Evolutionary conservation across 2,329 filamentous ascomycete species (phyloP).

Genomic region (Hypoxylon sp.): DNA sequence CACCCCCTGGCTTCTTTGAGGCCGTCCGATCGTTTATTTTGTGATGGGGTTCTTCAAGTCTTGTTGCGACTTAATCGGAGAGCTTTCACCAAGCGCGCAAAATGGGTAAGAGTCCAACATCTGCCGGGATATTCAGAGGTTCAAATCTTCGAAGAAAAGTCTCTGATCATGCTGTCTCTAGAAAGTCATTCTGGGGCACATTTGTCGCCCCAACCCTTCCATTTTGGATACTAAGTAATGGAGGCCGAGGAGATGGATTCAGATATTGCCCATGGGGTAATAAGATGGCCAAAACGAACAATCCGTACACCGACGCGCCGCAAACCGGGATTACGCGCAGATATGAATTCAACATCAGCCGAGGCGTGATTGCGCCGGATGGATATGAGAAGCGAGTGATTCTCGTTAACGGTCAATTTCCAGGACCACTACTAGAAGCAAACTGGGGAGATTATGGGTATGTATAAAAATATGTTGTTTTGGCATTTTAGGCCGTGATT

Average conservation of each 20-base stretch:
- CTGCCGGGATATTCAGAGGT: background rate
- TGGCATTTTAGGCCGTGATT: background rate
- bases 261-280: slow-evolving; percentile 64
- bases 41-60: slow-evolving; percentile 48
- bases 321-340: slow-evolving; percentile 68
- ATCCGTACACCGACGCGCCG: slow-evolving; percentile 66
- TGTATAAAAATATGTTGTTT: background rate
- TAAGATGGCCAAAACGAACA: slow-evolving; percentile 59
- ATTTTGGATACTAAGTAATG: slow-evolving; percentile 45
- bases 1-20: slow-evolving; percentile 42
- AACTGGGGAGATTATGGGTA: slow-evolving; percentile 60
- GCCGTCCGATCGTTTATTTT: slow-evolving; percentile 49
- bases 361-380: slow-evolving; percentile 68
- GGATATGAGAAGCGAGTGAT: slow-evolving; percentile 63
- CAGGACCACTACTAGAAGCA: slow-evolving; percentile 68
- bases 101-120: slow-evolving; percentile 48
- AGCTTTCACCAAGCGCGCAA: slow-evolving; percentile 48
- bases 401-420: slow-evolving; percentile 67
- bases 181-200: slow-evolving; percentile 55
- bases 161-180: slow-evolving; percentile 12
- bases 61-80: slow-evolving; percentile 42
- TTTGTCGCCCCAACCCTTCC: slow-evolving; percentile 54
- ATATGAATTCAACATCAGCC: slow-evolving; percentile 68
- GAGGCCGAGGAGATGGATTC: slow-evolving; percentile 27
- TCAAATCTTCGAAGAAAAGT: background rate